Conservation (phyloP, 1,139 yeast species). For the Debaryomyces udenii region DNA sequence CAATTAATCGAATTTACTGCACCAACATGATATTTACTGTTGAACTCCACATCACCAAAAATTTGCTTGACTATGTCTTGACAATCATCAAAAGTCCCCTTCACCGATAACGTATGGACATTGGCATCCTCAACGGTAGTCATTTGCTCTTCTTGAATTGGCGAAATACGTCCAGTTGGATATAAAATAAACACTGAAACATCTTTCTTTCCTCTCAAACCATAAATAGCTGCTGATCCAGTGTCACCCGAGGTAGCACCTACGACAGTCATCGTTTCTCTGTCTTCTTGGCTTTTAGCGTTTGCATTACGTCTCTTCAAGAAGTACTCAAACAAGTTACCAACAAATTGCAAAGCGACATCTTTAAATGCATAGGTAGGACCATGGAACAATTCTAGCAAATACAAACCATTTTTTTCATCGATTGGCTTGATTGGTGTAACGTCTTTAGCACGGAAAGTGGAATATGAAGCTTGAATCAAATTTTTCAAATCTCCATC, state of each 20-base stretch:
- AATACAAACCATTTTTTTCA: constrained; percentile 60
- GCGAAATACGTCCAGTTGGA: constrained; percentile 97
- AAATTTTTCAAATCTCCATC: constrained; percentile 64
- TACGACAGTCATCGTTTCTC: constrained; percentile 89
- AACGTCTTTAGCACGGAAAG: constrained; percentile 82
- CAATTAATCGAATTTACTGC: constrained; percentile 98
- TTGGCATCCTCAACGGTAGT: constrained; percentile 93
- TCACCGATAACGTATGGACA: constrained; percentile 92
- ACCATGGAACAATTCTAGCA: constrained; percentile 95
- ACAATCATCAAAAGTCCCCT: constrained; percentile 97
- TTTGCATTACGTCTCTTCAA: constrained; percentile 73
- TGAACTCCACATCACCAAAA: constrained; percentile 87
- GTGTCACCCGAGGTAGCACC: constrained; percentile 99
- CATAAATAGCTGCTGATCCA: constrained; percentile 98
- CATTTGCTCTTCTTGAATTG: constrained; percentile 98
- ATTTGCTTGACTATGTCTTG: constrained; percentile 94
- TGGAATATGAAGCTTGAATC: constrained; percentile 74
- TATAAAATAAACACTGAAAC: constrained; percentile 93
- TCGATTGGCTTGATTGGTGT: constrained; percentile 77
- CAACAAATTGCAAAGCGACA: constrained; percentile 96
- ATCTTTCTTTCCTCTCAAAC: constrained; percentile 93
- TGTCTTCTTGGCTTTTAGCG: constrained; percentile 56
- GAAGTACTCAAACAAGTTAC: constrained; percentile 92
- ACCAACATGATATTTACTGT: constrained; percentile 88
- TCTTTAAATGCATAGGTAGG: constrained; percentile 99